Conservation (phyloP, 225 moss, liverwort and hornwort species). For the Lunularia cruciata region DNA sequence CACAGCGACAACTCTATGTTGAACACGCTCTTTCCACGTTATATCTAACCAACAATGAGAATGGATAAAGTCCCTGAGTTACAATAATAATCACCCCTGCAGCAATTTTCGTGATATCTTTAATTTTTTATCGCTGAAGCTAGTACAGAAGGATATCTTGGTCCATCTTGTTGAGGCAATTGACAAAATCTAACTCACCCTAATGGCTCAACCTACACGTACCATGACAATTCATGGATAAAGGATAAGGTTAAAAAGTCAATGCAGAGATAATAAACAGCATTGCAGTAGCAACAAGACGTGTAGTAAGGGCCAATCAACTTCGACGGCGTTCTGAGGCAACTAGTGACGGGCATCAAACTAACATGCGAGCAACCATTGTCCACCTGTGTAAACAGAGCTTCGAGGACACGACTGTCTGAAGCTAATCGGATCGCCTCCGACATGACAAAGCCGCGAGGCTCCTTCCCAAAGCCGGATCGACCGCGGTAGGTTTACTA, state of each 20-base stretch:
- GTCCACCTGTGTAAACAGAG: not conserved
- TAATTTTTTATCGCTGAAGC: not conserved
- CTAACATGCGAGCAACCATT: not conserved
- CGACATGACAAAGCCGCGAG: not conserved
- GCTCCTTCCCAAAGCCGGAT: not conserved
- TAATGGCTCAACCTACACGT: not conserved
- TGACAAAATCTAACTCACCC: not conserved
- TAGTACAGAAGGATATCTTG: not conserved
- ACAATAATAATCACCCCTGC: no score
- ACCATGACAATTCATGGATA: not conserved
- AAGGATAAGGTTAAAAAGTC: not conserved
- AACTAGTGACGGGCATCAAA: slow-evolving; percentile 7
- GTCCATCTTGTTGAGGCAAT: not conserved
- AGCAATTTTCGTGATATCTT: not conserved
- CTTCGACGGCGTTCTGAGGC: not conserved
- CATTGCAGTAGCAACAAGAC: not conserved
- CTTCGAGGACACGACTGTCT: not conserved
- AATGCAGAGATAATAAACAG: not conserved
- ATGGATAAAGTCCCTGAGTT: no score
- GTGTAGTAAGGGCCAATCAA: not conserved
- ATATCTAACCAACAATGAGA: no score
- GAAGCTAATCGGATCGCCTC: not conserved
- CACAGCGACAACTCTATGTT: no score
- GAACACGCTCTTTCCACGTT: no score
- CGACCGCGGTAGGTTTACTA: not conserved